Evolutionary conservation across 441 rosid genomes (phyloP), one percentile per base, ranked within the genome.

Genomic region (Erodium texanum): DNA sequence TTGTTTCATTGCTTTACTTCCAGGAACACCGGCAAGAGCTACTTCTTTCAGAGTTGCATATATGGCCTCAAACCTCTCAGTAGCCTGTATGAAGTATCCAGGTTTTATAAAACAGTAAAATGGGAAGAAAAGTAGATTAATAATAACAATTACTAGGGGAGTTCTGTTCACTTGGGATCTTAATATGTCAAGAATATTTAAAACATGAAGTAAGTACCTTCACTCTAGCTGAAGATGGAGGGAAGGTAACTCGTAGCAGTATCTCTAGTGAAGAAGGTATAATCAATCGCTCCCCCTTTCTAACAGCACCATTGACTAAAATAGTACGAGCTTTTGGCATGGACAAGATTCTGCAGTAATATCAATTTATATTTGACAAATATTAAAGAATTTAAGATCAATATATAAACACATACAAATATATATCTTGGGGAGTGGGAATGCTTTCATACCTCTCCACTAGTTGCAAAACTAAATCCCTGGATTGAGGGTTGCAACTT

Each of bases 1-100:
- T 81, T 86, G 96, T 80, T 87, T 89, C 95, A 91, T 84, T 73
- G 93, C 90, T 78, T 88, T 89, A 80, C 99, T 91, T 68, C 95
- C 90, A 20, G 78, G 71, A 22, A 84, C 76, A 36, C 95, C 98
- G 66, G 88, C 92, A 72, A 93, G 88, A 73, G 95, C 88, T 72
- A 91, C 93, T 69, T 86, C 90, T 76, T 85, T 89, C 41, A 93
- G 76, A 54, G 82, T 71, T 1, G 93, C 95, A 80, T 87, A 91
- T 52, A 90, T 70, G 7, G 86, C 86, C 74, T 84, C 89, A 75
- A 93, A 86, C 80, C 97, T 85, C 85, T 93, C 96, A 18, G 96
- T 91, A 24, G 93, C 92, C 99, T 94, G 27, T 5, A 65, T 10
- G 36, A 65, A 18, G 6, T 2, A 36, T 36, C 43, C 67, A 50